Percentiles rank a stretch among this genome's conserved stretches.
Evolutionary conservation across 2,329 filamentous ascomycete genomes (phyloP).

Genomic region (Exophiala spinifera): DNA sequence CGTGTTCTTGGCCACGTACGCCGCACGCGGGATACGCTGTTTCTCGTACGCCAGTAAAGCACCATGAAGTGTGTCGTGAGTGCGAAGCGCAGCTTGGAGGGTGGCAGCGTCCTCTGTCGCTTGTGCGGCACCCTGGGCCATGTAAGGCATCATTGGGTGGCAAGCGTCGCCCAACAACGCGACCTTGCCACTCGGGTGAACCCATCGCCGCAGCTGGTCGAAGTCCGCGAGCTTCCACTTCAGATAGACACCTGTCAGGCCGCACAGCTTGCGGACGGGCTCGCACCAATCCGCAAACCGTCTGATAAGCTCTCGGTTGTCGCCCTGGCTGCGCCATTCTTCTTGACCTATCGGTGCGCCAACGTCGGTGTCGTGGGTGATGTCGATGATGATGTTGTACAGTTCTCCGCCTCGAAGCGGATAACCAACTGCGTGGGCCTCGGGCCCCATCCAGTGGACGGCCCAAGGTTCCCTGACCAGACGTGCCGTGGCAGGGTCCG

Average conservation of each 20-base stretch:
- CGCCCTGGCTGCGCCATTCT: constrained; percentile 32
- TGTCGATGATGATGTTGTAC: constrained; percentile 33
- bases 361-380: constrained; percentile 27
- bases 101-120: constrained; percentile 43
- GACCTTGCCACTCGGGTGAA: constrained; percentile 31
- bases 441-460: too few species aligned
- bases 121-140: constrained; percentile 45
- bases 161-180: constrained; percentile 43
- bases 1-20: constrained; percentile 33
- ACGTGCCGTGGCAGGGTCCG: too few species aligned
- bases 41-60: constrained; percentile 46
- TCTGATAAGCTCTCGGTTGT: constrained; percentile 30
- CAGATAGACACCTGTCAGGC: constrained; percentile 25
- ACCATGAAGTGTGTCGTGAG: constrained; percentile 5
- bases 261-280: constrained; percentile 32
- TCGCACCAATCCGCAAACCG: constrained; percentile 33
- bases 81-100: constrained; percentile 11
- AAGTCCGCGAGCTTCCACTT: constrained; percentile 31
- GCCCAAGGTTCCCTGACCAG: too few species aligned
- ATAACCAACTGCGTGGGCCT: too few species aligned
- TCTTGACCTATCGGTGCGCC: constrained; percentile 24
- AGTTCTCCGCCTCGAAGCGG: too few species aligned
- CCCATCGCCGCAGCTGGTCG: constrained; percentile 33
- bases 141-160: constrained; percentile 47
- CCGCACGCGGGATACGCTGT: constrained; percentile 22